Evolutionary conservation across 1,284 basidiomycete species (phyloP).

Genomic region (Ustilago curta): DNA sequence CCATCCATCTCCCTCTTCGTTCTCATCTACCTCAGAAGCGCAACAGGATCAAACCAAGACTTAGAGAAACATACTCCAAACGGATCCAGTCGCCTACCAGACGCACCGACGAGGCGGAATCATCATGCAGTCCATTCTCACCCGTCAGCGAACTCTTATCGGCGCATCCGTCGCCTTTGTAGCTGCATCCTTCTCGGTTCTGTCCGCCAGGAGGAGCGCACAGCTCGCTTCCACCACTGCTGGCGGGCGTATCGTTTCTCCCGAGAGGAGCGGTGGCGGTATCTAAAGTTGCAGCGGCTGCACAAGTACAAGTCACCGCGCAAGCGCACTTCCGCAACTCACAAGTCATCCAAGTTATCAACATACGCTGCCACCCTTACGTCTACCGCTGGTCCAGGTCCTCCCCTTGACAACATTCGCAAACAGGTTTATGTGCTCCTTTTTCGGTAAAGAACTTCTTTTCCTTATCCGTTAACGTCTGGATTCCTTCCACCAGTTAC

Average conservation of each 20-base stretch:
- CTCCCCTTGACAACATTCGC: neutral
- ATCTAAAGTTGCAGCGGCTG: constrained; percentile 16
- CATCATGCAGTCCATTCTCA: constrained; percentile 35
- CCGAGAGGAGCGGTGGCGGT: constrained; percentile 51
- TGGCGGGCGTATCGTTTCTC: constrained; percentile 37
- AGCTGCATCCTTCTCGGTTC: constrained; percentile 37
- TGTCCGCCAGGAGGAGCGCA: constrained; percentile 42
- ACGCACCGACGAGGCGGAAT: neutral
- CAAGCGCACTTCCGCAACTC: neutral
- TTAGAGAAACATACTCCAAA: neutral
- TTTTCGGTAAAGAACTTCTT: neutral
- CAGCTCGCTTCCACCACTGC: constrained; percentile 37
- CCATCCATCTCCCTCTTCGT: neutral
- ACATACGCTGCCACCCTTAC: neutral
- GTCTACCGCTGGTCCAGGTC: no score
- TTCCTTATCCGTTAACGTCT: neutral
- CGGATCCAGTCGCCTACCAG: neutral
- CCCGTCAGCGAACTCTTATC: constrained; percentile 34
- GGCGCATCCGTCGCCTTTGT: constrained; percentile 42
- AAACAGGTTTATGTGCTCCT: neutral
- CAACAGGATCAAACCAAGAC: neutral
- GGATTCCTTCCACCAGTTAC: neutral
- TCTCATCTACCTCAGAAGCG: neutral
- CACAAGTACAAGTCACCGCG: neutral
- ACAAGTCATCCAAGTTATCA: neutral